Base-by-base conservation (phyloP, 106 monocot genomes). In the Narthecium ossifragum region DNA sequence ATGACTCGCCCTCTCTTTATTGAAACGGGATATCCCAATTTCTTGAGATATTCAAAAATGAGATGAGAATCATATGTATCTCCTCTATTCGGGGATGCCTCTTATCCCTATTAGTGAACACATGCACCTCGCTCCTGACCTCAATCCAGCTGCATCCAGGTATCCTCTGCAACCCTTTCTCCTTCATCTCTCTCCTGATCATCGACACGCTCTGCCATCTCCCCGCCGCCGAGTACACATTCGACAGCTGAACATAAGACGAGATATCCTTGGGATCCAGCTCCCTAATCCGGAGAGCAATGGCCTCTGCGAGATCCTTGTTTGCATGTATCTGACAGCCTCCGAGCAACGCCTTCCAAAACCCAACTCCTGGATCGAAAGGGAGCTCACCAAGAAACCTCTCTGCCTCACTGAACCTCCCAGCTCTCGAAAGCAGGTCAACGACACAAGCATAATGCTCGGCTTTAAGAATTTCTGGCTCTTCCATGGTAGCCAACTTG, bases 141-240 rank as follows among this genome's bases (percentile, higher is more conserved):
- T 92, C 91, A 63, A 86, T 83, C 86, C 91, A 92, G 55, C 91
- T 92, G 60, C 79, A 86, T 17, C 85, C 91, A 27, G 91, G 78
- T 54, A 60, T 69, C 55, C 74, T 73, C 62, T 72, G 77, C 64
- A 92, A 71, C 13, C 76, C 74, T 62, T 67, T 82, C 55, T 80
- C 85, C 47, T 73, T 83, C 71, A 83, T 83, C 40, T 80, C 74
- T 28, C 64, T 70, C 63, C 91, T 86, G 17, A 83, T 60, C 17
- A n/a, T 36, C 6, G 73, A 60, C 33, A 55, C 67, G 7, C 56
- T 71, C 27, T 75, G 53, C 90, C 90, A 90, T 27, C 62, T 62
- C 30, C 82, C 79, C 0, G 53, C 53, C 2, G 86, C 65, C 47
- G 82, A 82, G 62, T 76, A 86, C n/a, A 83, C 62, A 62, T 92